Evolutionary conservation across 768 basidiomycete species (phyloP).

Genomic region (Psilocybe azurescens): DNA sequence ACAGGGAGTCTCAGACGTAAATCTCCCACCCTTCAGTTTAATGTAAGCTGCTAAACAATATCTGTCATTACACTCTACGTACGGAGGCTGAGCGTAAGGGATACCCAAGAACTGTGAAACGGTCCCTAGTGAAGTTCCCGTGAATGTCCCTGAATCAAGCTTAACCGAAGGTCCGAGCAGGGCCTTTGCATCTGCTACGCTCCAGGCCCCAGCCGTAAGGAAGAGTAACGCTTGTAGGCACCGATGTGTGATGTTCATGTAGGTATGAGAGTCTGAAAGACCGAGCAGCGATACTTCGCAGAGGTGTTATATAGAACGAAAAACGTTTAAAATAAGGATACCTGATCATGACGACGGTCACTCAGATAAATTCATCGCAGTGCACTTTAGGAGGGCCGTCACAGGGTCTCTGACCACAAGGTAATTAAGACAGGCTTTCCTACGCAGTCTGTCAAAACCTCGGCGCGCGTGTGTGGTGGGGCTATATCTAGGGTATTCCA

Average conservation of each 20-base stretch:
- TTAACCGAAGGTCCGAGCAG: constrained; percentile 14
- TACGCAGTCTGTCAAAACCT: neutral
- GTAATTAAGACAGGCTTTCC: neutral
- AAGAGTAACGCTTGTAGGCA: neutral
- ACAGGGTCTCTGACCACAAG: constrained; percentile 2
- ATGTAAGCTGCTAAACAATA: neutral
- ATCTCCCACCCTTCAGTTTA: constrained; percentile 34
- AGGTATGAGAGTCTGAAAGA: neutral
- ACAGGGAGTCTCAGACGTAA: constrained; percentile 48
- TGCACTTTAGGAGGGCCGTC: neutral
- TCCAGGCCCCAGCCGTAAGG: too few species aligned
- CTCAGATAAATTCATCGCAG: neutral
- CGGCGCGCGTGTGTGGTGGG: neutral
- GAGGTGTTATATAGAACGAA: neutral
- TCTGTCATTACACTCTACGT: constrained; percentile 17
- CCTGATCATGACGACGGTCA: neutral
- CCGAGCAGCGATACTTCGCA: neutral
- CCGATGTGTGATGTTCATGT: neutral
- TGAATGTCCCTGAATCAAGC: constrained; percentile 50
- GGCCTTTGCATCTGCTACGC: neutral
- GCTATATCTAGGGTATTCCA: neutral
- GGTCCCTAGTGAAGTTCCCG: constrained; percentile 41
- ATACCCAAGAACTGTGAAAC: constrained; percentile 54
- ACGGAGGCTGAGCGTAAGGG: constrained; percentile 64
- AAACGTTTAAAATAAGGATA: neutral